Evolutionary conservation across 2,329 filamentous ascomycete species (phyloP), one percentile per base, ranked within the genome.

Genomic region (Monosporascus sp.): DNA sequence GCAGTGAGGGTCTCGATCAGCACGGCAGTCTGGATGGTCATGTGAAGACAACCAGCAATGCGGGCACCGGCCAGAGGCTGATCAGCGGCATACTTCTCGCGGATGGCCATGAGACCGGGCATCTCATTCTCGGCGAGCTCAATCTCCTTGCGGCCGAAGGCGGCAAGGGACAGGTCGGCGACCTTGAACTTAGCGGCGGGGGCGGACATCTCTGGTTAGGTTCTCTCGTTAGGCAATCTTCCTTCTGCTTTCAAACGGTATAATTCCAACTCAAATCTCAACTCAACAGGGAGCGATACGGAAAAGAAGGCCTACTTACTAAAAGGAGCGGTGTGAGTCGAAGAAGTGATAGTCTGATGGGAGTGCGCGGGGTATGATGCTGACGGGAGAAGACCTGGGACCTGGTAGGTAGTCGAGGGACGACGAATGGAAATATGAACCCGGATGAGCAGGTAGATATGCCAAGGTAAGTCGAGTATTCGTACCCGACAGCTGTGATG

Each of bases 21-120:
- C 71, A 99, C 94, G 67, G 94, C 94, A 62, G 94, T 99, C 83
- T 99, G 94, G 79, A 99, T 97, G 74, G 94, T 97, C 93, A 96
- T 97, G 87, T 97, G 92, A 74, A 97, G 82, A 79, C 94, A 97
- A 72, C 94, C 94, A 67, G 94, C 94, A 74, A 99, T 97, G 70
- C 93, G 88, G 74, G 92, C 90, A 73, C 93, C 92, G 72, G 87
- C 87, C 69, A 99, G 84, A 67, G 94, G 94, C 84, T 97, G 93
- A 78, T 96, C 93, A 57, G 75, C 74, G 66, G 89, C 89, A 75
- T 97, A 99, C 83, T 96, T 96, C 70, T 76, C 73, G 72, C 94
- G 88, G 70, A 92, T 97, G 70, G 89, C 84, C 89, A 99, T 96
- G 66, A 99, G 86, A 85, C 94, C 93, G 62, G 93, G 92, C 92